Base-by-base conservation (phyloP, 495 filamentous ascomycete genomes). In the Penicillium goetzii region DNA sequence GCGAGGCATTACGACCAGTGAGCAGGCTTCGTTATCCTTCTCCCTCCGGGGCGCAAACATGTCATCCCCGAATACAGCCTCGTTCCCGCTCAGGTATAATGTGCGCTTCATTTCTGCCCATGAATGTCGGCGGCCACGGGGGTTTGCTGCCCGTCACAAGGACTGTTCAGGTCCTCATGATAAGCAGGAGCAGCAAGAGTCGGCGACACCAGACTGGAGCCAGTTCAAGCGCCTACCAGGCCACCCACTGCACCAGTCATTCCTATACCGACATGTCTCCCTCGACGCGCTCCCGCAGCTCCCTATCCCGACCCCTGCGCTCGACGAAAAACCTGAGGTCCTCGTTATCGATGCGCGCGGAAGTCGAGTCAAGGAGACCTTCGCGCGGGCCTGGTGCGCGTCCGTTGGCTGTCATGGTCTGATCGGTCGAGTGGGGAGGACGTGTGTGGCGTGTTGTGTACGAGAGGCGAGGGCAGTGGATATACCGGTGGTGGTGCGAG, bases 341-440 rank as follows among this genome's bases (percentile, higher is more conserved):
- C 47, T 84, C 72, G 71, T 85, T 69, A 52, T 81, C 69, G 68
- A 80, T 71, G 73, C 79, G 74, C 66, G 86, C 75, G 71, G 85
- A 75, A 65, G 79, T 10, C 81, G 78, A 32, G 82, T 85, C 52
- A 80, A 84, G 60, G 88, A 90, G 74, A 83, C 90, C 2, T 80
- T 91, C 41, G 88, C 81, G 9, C 80, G 89, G 32, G 88, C 89
- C 2, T 83, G 90, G 72, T 92, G 90, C 67, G 85, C 89, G 3
- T 83, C 89, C 61, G 84, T 81, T 62, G 90, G 89, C 3, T 84
- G 83, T 74, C 85, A 90, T 71, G 89, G 88, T 17, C 64, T 92
- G 53, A 84, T 92, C 61, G 88, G 87, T 54, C 76, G 89, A 32
- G 80, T 80, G 49, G 83, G 86, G 53, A 79, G 86, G 64, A 86